Conservation (phyloP, 441 rosid species). For the Bocquillonia castaneifolia region DNA sequence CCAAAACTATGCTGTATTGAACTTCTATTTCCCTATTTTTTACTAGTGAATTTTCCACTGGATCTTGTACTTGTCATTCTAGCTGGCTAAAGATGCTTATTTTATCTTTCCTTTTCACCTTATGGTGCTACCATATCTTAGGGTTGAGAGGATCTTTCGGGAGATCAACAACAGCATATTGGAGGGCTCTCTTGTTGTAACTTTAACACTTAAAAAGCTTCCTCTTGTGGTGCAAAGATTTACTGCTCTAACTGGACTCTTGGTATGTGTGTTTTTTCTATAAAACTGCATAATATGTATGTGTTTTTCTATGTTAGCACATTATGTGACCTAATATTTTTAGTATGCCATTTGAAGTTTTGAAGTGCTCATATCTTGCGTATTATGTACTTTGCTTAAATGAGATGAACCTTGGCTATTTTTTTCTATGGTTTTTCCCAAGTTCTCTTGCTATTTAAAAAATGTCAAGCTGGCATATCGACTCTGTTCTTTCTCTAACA, state of each 20-base stretch:
- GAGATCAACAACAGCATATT: constrained; percentile 73
- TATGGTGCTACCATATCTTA: constrained; percentile 29
- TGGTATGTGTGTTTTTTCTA: too few relatives aligned
- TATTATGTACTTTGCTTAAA: background rate
- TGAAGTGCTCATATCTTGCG: background rate
- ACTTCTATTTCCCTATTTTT: constrained; percentile 7
- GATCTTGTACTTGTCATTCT: constrained; percentile 3
- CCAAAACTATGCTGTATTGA: constrained; percentile 8
- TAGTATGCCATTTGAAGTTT: background rate
- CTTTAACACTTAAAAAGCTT: constrained; percentile 76
- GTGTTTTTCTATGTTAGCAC: background rate
- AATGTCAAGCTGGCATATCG: background rate
- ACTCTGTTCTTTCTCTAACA: background rate
- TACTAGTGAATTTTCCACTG: background rate
- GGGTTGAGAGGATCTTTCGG: constrained; percentile 92
- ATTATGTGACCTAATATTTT: background rate
- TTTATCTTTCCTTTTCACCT: constrained; percentile 17
- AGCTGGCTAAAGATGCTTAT: constrained; percentile 2
- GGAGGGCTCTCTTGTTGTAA: constrained; percentile 65
- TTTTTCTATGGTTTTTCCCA: background rate
- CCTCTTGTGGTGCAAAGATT: constrained; percentile 75
- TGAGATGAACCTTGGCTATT: background rate
- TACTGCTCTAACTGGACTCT: constrained; percentile 90
- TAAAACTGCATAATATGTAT: too few relatives aligned
- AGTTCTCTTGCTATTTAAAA: background rate